Evolutionary conservation across 2,329 filamentous ascomycete genomes (phyloP), one percentile per base, ranked within the genome.

Genomic region (Calonectria hongkongensis): DNA sequence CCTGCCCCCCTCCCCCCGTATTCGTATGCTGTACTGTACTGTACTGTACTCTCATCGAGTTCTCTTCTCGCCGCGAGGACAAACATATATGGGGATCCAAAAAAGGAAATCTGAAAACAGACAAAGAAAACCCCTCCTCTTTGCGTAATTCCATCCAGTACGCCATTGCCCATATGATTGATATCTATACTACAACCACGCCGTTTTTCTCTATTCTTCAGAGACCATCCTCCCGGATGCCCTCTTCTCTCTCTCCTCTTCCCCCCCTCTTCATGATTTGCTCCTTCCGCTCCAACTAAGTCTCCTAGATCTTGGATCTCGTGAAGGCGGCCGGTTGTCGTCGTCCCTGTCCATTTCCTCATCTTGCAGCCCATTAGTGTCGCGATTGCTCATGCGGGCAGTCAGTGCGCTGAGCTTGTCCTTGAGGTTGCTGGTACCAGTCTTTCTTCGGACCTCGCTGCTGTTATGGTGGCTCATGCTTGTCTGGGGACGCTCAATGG

Each of bases 351-450:
- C 78, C 3, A 71, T 71, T 3, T 77, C 75, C 3, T 80, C 78
- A 66, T 74, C 76, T 21, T 76, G 77, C n/a, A 71, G 50, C 7
- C 63, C 74, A 56, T 51, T 70, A 18, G 54, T 71, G 63, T 80
- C 78, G 30, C 79, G 71, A 25, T 79, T 75, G n/a, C 75, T 66
- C 56, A 80, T 80, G 25, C 79, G 78, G 30, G 81, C 80, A 1
- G 83, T 82, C 33, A 85, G 76, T 18, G 83, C 82, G 51, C 78
- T 82, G 18, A 85, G 76, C 72, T 81, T 84, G 60, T 85, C 83
- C 64, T 84, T 81, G 16, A 85, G 72, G 5, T 82, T 83, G 33
- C 77, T 78, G 21, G 78, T 78, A 27, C 80, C 80, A 39, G 67
- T 79, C 68, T 81, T 82, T 41, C 81, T 76, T 25, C 81, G 77